Conservation (phyloP, 139 green algal genomes). For the Zygnema cylindricum region DNA sequence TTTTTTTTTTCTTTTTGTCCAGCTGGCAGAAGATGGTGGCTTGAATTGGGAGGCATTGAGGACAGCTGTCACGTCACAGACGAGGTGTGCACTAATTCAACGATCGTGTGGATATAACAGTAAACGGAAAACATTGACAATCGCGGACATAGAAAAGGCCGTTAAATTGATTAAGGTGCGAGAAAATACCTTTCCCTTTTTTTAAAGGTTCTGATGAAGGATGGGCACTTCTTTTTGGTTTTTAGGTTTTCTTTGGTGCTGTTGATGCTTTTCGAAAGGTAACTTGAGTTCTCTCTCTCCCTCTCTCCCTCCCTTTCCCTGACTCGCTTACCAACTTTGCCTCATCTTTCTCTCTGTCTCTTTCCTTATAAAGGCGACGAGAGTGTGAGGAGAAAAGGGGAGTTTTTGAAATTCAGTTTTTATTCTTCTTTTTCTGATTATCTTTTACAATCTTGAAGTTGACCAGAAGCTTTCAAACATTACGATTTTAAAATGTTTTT, state of each 20-base stretch:
- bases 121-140: constrained; percentile 80
- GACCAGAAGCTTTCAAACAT: no score
- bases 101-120: constrained; percentile 91
- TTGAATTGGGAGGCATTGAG: constrained; percentile 66
- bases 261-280: no score
- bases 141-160: constrained; percentile 76
- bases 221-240: no score
- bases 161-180: constrained; percentile 57
- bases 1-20: constrained; percentile 32
- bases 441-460: no score
- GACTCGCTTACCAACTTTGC: no score
- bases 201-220: no score
- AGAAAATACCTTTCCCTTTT: no score
- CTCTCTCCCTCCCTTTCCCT: not conserved
- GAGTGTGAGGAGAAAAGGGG: no score
- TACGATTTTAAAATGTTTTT: not conserved
- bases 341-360: not conserved
- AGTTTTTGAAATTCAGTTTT: no score
- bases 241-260: no score
- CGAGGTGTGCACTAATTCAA: constrained; percentile 86
- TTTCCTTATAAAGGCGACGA: no score
- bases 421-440: no score
- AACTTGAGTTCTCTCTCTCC: not conserved
- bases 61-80: constrained; percentile 70
- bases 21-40: constrained; percentile 21